A percentile compares a stretch with the other conserved stretches of the same genome.
These are phyloP conservation scores for Phytopythium helicoides DNA, from an alignment of 352 stramenopile species.

Conservation along the genomic window DNA sequence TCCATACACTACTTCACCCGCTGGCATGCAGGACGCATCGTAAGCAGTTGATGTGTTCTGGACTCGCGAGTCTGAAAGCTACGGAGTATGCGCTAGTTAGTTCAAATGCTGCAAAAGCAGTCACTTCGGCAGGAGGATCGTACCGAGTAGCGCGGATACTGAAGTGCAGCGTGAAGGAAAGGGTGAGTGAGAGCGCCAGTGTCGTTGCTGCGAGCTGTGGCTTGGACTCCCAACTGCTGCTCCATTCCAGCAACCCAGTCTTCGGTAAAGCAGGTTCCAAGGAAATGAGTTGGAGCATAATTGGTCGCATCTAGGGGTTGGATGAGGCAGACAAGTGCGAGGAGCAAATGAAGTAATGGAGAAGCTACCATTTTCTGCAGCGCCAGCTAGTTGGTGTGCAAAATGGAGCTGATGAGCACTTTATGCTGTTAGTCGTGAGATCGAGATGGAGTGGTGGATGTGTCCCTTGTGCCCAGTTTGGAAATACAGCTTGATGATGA, in stretches of 20 bases:
- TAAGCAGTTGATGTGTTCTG: constrained; percentile 16
- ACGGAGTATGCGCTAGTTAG: neutral
- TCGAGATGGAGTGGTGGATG: too few species aligned
- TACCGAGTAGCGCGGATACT: constrained; percentile 24
- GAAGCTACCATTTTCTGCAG: too few species aligned
- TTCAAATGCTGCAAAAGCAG: neutral
- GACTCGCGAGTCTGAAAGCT: constrained; percentile 25
- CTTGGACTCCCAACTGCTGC: constrained; percentile 17
- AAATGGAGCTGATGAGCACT: too few species aligned
- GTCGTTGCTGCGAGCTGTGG: constrained; percentile 13
- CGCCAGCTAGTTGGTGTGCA: too few species aligned
- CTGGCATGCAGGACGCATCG: constrained; percentile 21
- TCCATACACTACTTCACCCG: constrained; percentile 25
- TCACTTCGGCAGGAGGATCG: too few species aligned
- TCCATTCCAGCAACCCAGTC: constrained; percentile 25
- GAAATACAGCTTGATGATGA: too few species aligned
- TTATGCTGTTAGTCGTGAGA: too few species aligned
- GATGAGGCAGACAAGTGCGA: too few species aligned
- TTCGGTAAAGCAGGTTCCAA: constrained; percentile 38
- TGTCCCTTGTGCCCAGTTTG: too few species aligned
- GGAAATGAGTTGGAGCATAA: constrained; percentile 36
- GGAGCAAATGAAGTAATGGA: too few species aligned
- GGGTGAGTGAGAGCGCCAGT: constrained; percentile 20
- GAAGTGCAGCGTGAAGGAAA: constrained; percentile 32
- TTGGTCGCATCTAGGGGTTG: neutral